Evolutionary conservation across 139 green algal species (phyloP), one percentile per base, ranked within the genome.

Genomic region (Chlorella sorokiniana): DNA sequence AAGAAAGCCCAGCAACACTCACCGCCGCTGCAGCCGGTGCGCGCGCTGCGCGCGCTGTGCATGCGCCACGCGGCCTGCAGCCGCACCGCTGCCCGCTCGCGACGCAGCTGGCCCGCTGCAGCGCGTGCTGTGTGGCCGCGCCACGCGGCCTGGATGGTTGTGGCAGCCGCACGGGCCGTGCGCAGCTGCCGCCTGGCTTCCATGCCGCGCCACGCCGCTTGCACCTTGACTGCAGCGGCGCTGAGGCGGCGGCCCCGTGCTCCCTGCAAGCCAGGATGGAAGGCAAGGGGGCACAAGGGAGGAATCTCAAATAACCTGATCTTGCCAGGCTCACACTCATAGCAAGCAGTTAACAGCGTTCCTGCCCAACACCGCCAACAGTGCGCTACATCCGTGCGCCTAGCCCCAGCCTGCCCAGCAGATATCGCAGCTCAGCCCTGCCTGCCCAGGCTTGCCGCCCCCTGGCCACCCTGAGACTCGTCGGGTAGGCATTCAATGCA

Each of bases 51-150:
- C 33, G 27, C 25, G 62, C 10, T 25, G 68, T 87, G 63, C 76
- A 74, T 79, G 79, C 86, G 87, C 74, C 85, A 93, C 8, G 42
- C 5, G 16, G 88, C 59, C 78, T 94, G 88, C 54, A 92, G 81
- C 25, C 35, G 64, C 7, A 59, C 76, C 4, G 90, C 93, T 0
- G 92, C 91, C 9, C 16, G 35, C 11, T 91, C 72, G 10, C 75
- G 33, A 44, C 84, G 75, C 37, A 86, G 40, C 7, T 48, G 31
- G 16, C 31, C 40, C 8, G 82, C 89, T 25, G 35, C 27, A 1
- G 31, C 56, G 27, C 78, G 72, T 5, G 63, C 87, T 51, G 61
- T 22, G 42, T 79, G 83, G 4, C 83, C 70, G 4, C 90, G 88
- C 83, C 86, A 93, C 27, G 54, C 51, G 4, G 84, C 71, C 83